phyloP scores from a whole-genome alignment of 2,329 filamentous ascomycete species.

The Exophiala sp. region DNA sequence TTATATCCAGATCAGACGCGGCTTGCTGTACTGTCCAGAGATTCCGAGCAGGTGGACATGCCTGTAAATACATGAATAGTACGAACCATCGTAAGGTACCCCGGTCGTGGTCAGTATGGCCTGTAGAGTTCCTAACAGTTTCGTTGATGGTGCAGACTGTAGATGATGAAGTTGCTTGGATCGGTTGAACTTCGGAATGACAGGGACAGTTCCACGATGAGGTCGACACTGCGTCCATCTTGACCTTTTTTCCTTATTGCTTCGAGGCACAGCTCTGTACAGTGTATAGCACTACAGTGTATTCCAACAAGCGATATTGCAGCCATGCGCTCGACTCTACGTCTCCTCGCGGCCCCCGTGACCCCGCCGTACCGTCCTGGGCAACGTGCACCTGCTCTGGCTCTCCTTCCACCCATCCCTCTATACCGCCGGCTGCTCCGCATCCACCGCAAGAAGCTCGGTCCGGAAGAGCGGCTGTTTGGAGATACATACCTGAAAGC shows the following conservation, averaged over 20 bases:
- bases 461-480: conserved; percentile 66
- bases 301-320: not conserved
- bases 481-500: conserved; percentile 91
- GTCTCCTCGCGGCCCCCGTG: conserved; percentile 22
- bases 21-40: not conserved
- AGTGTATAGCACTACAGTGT: not conserved
- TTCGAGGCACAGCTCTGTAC: not conserved
- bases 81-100: too few species aligned
- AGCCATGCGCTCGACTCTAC: conserved; percentile 21
- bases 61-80: not conserved
- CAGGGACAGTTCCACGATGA: not conserved
- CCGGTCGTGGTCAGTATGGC: too few species aligned
- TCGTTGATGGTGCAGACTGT: too few species aligned
- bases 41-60: not conserved
- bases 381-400: conserved; percentile 44
- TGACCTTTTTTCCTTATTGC: not conserved
- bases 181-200: not conserved
- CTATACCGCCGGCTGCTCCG: conserved; percentile 84
- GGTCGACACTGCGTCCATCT: not conserved
- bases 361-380: conserved; percentile 21
- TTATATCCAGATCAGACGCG: not conserved
- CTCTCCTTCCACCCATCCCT: conserved; percentile 77
- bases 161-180: too few species aligned
- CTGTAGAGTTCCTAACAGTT: too few species aligned
- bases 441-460: conserved; percentile 73